Conservation (phyloP, 345 rosid species). For the Gossypium thurberi region DNA sequence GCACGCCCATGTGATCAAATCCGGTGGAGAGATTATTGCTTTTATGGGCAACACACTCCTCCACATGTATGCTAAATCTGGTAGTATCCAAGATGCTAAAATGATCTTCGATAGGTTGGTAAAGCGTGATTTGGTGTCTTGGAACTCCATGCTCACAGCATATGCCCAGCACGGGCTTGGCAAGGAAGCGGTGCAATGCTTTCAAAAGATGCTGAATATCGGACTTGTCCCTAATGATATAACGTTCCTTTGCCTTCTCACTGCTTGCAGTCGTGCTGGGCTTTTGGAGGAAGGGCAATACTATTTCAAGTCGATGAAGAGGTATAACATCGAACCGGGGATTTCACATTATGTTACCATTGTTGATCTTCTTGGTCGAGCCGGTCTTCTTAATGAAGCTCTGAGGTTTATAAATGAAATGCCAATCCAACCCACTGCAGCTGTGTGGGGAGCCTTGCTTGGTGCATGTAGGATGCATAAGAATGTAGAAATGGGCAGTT, state of each 20-base stretch:
- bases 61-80: slow-evolving; percentile 50
- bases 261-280: slow-evolving; percentile 55
- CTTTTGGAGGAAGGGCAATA: slow-evolving; percentile 34
- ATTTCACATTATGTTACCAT: slow-evolving; percentile 37
- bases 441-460: slow-evolving; percentile 56
- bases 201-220: slow-evolving; percentile 30
- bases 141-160: slow-evolving; percentile 45
- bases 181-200: slow-evolving; percentile 26
- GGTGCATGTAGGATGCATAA: slow-evolving; percentile 59
- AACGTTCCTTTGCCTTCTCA: slow-evolving; percentile 48
- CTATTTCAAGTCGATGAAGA: slow-evolving; percentile 36
- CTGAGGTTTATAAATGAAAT: slow-evolving; percentile 33
- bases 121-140: slow-evolving; percentile 36
- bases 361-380: slow-evolving; percentile 57
- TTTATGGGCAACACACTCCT: slow-evolving; percentile 46
- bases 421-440: slow-evolving; percentile 43
- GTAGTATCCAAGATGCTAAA: slow-evolving; percentile 42
- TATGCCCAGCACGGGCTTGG: slow-evolving; percentile 42
- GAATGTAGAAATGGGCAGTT: slow-evolving; percentile 41
- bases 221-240: slow-evolving; percentile 35
- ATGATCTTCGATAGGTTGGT: slow-evolving; percentile 34
- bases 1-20: slow-evolving; percentile 39
- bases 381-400: slow-evolving; percentile 38
- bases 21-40: slow-evolving; percentile 30
- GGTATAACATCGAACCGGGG: slow-evolving; percentile 28